These are phyloP conservation scores for Apiospora phragmitis DNA, from an alignment of 2,329 filamentous ascomycete genomes.

Conservation along the genomic window DNA sequence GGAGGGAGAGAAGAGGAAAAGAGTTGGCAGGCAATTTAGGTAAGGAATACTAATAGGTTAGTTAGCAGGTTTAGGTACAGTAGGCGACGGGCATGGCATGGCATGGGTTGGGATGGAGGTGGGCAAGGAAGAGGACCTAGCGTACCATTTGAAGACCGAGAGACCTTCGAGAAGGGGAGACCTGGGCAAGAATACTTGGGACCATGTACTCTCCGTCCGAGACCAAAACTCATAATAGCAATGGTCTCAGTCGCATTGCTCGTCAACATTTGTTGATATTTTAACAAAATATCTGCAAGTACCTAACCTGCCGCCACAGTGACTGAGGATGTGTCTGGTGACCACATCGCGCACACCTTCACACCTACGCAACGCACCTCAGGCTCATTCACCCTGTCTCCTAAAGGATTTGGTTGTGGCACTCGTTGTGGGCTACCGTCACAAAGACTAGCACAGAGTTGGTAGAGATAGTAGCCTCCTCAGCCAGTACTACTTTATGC, in stretches of 20 bases:
- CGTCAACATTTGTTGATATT: conserved; percentile 5
- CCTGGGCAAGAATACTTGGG: not conserved
- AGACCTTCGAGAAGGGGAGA: not conserved
- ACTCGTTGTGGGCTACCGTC: not conserved
- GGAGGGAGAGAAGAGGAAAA: not conserved
- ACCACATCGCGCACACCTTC: not conserved
- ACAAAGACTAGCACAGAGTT: not conserved
- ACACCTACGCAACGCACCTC: not conserved
- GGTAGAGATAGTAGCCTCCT: not conserved
- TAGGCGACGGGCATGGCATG: not conserved
- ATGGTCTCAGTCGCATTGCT: conserved; percentile 1
- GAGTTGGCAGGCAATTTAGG: not conserved
- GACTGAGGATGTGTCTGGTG: not conserved
- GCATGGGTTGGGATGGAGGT: not conserved
- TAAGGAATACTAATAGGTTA: conserved; percentile 6
- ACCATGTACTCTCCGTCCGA: conserved; percentile 4
- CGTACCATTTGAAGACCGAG: too few relatives aligned
- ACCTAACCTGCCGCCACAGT: not conserved
- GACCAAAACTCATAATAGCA: not conserved
- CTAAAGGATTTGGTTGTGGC: not conserved
- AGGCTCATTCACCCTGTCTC: not conserved
- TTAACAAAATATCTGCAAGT: not conserved
- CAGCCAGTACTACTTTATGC: not conserved
- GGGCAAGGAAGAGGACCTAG: conserved; percentile 9
- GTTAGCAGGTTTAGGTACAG: conserved; percentile 4